Evolutionary conservation across 805 yeast genomes (phyloP), one percentile per base, ranked within the genome.

Genomic region (Ogataea wickerhamii): DNA sequence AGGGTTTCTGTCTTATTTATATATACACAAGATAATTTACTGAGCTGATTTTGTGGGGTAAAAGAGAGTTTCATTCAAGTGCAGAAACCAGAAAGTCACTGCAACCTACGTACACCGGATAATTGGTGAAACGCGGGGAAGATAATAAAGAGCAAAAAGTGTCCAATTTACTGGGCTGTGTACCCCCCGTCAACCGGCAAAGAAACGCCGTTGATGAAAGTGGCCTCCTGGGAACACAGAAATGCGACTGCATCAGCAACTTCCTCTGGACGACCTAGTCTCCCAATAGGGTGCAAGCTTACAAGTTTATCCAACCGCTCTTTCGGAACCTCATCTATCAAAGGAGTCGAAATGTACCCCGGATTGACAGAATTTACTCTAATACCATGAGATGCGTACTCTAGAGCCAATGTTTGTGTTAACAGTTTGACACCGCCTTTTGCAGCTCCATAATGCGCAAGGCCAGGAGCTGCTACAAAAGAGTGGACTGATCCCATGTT

Each of bases 181-280:
- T 33, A 33, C 5, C 36, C 36, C 10, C 36, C 36, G 17, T 33
- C 36, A 14, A 33, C 36, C 11, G 20, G 19, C 7, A 33, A 14
- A 6, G 36, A 33, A 6, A 17, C 20, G 5, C 36, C 36, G 18
- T 33, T 21, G 18, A 33, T 33, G 21, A 33, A 33, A 7, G 36
- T 14, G 12, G 59, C 56, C 38, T 49, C 56, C 18, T 45, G 46
- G 12, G 44, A 34, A 18, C 40, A 37, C n/a, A 52, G 41, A 34
- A 49, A 52, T 11, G 49, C 48, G 21, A 47, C 44, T 10, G 36
- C 40, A 25, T 41, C 40, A 10, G 47, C 49, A 17, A 49, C 37
- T 28, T 51, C 55, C 20, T 45, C 48, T 7, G 48, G 43, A 18
- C 36, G 35, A 19, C 49, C 53, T n/a, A 37, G 32, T 35, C 53